phyloP scores from a whole-genome alignment of 2,329 filamentous ascomycete genomes.

The Diaporthe australafricana region DNA sequence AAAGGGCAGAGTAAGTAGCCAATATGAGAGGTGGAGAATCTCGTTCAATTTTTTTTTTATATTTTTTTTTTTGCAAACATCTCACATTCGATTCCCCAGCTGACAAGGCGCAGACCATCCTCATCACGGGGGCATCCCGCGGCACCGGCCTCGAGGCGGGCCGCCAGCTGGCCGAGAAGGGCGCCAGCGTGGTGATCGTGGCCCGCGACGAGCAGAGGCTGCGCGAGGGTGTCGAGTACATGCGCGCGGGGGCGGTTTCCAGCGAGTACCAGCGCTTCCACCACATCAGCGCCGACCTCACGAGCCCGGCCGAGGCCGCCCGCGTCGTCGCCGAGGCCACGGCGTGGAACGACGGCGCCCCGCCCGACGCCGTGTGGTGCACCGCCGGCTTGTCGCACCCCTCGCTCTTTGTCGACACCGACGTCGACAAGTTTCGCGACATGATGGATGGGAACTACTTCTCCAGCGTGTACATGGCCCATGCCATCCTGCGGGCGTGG shows the following conservation, averaged over 20 bases:
- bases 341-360: slow-evolving; percentile 70
- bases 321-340: slow-evolving; percentile 69
- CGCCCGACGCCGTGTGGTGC: slow-evolving; percentile 75
- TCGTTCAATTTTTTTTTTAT: background rate
- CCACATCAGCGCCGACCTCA: slow-evolving; percentile 74
- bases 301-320: slow-evolving; percentile 64
- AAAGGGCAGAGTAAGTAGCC: slow-evolving; percentile 8
- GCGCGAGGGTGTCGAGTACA: slow-evolving; percentile 67
- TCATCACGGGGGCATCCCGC: slow-evolving; percentile 92
- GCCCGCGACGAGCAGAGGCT: slow-evolving; percentile 83
- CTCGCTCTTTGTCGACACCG: slow-evolving; percentile 51
- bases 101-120: slow-evolving; percentile 72
- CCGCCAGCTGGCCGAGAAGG: slow-evolving; percentile 80
- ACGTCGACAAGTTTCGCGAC: slow-evolving; percentile 45
- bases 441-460: slow-evolving; percentile 56
- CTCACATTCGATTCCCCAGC: slow-evolving; percentile 4
- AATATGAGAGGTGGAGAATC: background rate
- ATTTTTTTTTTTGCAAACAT: background rate
- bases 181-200: slow-evolving; percentile 88
- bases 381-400: slow-evolving; percentile 72
- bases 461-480: slow-evolving; percentile 52
- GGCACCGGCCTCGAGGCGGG: slow-evolving; percentile 89
- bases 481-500: slow-evolving; percentile 47
- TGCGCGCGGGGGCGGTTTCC: slow-evolving; percentile 41
- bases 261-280: slow-evolving; percentile 69